Percentiles rank a stretch among this genome's conserved stretches.
Conservation (phyloP, 129 eudicot species). For the Tagetes patula region DNA sequence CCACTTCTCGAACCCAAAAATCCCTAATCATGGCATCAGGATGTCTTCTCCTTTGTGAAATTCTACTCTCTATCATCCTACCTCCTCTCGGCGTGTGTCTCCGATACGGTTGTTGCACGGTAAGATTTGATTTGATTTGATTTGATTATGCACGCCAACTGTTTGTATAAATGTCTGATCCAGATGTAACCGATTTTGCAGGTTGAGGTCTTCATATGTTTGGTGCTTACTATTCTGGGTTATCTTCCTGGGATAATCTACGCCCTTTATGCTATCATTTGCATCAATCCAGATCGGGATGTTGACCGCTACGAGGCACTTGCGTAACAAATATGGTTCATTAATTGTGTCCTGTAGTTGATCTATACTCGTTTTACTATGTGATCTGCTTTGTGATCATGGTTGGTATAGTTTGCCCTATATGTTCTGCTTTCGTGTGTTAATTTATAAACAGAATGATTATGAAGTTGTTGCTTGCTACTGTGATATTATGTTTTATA, state of each 20-base stretch:
- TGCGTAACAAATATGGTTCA: slow-evolving; percentile 38
- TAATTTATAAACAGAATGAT: not conserved
- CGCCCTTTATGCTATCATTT: slow-evolving; percentile 65
- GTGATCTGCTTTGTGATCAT: slow-evolving; percentile 13
- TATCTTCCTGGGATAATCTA: slow-evolving; percentile 81
- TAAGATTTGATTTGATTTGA: slow-evolving; percentile 19
- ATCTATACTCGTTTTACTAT: not conserved
- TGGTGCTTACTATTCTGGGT: slow-evolving; percentile 71
- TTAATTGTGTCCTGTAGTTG: not conserved
- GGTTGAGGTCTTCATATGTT: slow-evolving; percentile 67
- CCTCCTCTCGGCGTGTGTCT: slow-evolving; percentile 88
- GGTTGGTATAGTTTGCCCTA: slow-evolving; percentile 2
- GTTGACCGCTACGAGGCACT: slow-evolving; percentile 41
- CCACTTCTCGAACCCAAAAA: slow-evolving; percentile 2
- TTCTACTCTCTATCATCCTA: slow-evolving; percentile 63
- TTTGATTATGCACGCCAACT: slow-evolving; percentile 5
- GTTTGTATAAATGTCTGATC: slow-evolving; percentile 23
- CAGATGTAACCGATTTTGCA: slow-evolving; percentile 25
- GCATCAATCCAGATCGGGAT: slow-evolving; percentile 40
- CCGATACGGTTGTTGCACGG: slow-evolving; percentile 87
- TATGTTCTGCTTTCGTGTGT: slow-evolving; percentile 17
- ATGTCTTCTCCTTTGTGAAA: slow-evolving; percentile 51
- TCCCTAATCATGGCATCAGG: slow-evolving; percentile 27
- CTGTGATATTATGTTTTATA: slow-evolving; percentile 1
- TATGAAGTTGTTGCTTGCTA: slow-evolving; percentile 8